phyloP scores from a whole-genome alignment of 176 grass and related monocot genomes.

The Poa pratensis region DNA sequence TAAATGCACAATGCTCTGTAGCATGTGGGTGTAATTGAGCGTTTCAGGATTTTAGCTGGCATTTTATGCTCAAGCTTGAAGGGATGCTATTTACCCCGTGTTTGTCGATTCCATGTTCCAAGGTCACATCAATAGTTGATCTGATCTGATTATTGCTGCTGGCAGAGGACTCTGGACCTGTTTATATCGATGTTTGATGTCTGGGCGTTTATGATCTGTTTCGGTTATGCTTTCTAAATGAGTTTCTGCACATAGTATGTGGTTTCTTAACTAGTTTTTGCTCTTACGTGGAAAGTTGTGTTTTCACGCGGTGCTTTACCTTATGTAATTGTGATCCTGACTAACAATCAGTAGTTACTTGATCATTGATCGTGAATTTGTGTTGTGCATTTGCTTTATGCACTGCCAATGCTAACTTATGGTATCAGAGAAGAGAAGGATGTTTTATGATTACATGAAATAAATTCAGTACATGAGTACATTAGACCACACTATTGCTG shows the following conservation, averaged over 20 bases:
- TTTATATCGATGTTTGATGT: background rate
- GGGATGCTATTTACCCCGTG: background rate
- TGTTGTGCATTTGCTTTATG: background rate
- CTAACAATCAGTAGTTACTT: constrained; percentile 11
- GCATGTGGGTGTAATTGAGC: background rate
- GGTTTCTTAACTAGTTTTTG: background rate
- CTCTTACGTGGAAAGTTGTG: background rate
- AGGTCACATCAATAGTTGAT: background rate
- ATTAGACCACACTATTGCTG: background rate
- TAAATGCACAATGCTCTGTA: background rate
- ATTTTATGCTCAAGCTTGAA: background rate
- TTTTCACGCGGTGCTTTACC: background rate
- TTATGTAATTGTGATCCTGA: background rate
- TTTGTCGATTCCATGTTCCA: background rate
- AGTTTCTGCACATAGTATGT: background rate
- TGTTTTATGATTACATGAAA: background rate
- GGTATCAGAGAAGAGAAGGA: background rate
- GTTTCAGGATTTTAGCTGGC: background rate
- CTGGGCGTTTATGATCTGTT: background rate
- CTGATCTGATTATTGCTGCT: background rate
- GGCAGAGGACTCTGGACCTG: background rate
- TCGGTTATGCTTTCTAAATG: background rate
- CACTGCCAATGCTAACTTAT: background rate
- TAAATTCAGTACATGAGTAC: background rate
- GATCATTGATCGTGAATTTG: background rate